Evolutionary conservation across 345 rosid species (phyloP).

Genomic region (Pseudoturritis turrita): DNA sequence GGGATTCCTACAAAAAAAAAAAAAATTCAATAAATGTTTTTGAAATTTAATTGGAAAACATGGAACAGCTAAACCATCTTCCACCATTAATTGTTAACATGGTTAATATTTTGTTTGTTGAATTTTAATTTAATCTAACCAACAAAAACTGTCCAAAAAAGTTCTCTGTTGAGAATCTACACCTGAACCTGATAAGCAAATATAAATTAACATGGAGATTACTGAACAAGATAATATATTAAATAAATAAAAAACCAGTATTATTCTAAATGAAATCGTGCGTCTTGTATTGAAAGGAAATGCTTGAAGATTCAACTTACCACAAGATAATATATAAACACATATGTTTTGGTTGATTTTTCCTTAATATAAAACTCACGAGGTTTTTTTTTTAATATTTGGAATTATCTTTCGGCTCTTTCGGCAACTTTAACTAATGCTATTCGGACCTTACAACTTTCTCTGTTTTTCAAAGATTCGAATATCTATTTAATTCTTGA

Average conservation of each 20-base stretch:
- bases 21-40: neutral
- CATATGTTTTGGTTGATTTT: neutral
- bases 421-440: conserved; percentile 22
- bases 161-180: no score
- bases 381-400: neutral
- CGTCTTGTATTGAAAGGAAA: neutral
- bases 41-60: neutral
- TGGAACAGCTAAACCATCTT: neutral
- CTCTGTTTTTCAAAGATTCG: conserved; percentile 1
- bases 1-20: no score
- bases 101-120: neutral
- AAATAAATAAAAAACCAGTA: neutral
- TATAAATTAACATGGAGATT: neutral
- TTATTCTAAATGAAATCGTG: neutral
- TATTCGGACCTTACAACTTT: neutral
- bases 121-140: neutral
- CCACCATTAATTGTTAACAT: neutral
- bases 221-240: neutral
- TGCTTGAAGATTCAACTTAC: conserved; percentile 1
- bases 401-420: conserved; percentile 19
- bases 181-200: no score
- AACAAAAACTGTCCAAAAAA: neutral
- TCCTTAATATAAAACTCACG: neutral
- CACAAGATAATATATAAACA: neutral
- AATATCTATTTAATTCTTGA: neutral